Conservation (phyloP, 768 basidiomycete genomes). For the Kondoa malvinella region DNA sequence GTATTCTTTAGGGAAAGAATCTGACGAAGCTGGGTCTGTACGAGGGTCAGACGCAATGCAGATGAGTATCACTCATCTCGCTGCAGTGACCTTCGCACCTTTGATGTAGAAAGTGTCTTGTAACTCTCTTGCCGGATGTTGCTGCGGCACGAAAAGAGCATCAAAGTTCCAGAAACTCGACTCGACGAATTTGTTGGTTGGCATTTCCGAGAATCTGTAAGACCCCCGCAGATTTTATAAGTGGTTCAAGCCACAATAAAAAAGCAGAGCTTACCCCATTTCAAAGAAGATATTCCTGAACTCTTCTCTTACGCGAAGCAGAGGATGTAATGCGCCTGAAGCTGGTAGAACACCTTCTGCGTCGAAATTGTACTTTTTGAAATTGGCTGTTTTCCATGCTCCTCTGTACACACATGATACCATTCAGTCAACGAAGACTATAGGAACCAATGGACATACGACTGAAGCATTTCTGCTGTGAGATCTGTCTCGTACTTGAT, state of each 20-base stretch:
- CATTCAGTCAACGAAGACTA: not conserved
- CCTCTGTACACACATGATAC: slow-evolving; percentile 48
- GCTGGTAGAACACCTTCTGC: slow-evolving; percentile 77
- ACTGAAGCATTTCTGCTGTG: slow-evolving; percentile 81
- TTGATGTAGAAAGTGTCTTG: slow-evolving; percentile 99
- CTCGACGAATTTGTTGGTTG: slow-evolving; percentile 85
- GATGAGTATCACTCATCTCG: slow-evolving; percentile 7
- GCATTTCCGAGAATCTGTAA: slow-evolving; percentile 90
- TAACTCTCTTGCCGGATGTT: slow-evolving; percentile 91
- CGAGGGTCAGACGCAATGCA: not conserved
- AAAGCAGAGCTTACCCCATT: slow-evolving; percentile 59
- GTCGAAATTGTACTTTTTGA: slow-evolving; percentile 98
- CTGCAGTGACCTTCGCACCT: slow-evolving; percentile 36
- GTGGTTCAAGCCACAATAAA: not conserved
- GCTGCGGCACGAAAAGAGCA: slow-evolving; percentile 91
- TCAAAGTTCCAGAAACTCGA: slow-evolving; percentile 99
- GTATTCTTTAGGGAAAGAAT: slow-evolving; percentile 61
- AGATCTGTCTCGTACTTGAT: slow-evolving; percentile 91
- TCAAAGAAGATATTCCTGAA: slow-evolving; percentile 95
- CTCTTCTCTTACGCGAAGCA: slow-evolving; percentile 94
- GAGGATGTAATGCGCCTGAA: slow-evolving; percentile 84
- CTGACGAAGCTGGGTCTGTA: slow-evolving; percentile 59
- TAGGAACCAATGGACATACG: slow-evolving; percentile 41
- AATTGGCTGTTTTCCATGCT: slow-evolving; percentile 77
- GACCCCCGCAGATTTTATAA: not conserved